These are phyloP conservation scores for Poa annua DNA, from an alignment of 176 grass and related monocot genomes.

Conservation along the genomic window DNA sequence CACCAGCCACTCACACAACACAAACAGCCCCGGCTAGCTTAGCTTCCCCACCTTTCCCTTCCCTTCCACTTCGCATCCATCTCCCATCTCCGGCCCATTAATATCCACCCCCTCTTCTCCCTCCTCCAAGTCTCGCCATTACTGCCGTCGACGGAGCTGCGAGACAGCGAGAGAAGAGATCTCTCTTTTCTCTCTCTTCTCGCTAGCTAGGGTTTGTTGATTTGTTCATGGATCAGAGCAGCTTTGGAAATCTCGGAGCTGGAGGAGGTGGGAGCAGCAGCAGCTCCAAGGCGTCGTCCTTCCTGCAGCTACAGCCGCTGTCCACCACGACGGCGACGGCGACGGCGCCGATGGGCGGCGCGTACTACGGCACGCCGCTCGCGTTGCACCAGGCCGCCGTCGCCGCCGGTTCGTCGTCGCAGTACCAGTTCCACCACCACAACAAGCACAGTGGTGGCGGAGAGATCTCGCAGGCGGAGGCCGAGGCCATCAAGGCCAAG, in stretches of 20 bases:
- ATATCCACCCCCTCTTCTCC: conserved; percentile 12
- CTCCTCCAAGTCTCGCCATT: conserved; percentile 31
- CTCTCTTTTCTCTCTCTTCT: neutral
- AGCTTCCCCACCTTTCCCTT: conserved; percentile 40
- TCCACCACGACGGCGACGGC: conserved; percentile 38
- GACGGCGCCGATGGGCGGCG: conserved; percentile 15
- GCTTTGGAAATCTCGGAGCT: conserved; percentile 59
- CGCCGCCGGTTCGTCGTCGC: conserved; percentile 40
- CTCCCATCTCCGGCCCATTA: conserved; percentile 36
- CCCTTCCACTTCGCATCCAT: neutral
- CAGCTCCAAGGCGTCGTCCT: conserved; percentile 54
- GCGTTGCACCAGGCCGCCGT: conserved; percentile 49
- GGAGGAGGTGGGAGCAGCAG: conserved; percentile 47
- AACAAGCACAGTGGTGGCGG: conserved; percentile 21
- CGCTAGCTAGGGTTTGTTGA: conserved; percentile 27
- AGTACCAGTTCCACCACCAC: conserved; percentile 29
- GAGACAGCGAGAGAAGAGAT: neutral
- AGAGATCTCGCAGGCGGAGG: conserved; percentile 65
- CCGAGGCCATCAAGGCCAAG: conserved; percentile 76
- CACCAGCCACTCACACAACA: conserved; percentile 68
- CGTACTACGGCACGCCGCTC: conserved; percentile 53
- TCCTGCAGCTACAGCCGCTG: conserved; percentile 70
- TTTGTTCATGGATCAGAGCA: conserved; percentile 44
- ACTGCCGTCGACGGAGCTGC: conserved; percentile 12
- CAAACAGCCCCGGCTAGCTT: conserved; percentile 28